Evolutionary conservation across 208 protist species (phyloP), one percentile per base, ranked within the genome.

Genomic region (Endotrypanum monterogeii): DNA sequence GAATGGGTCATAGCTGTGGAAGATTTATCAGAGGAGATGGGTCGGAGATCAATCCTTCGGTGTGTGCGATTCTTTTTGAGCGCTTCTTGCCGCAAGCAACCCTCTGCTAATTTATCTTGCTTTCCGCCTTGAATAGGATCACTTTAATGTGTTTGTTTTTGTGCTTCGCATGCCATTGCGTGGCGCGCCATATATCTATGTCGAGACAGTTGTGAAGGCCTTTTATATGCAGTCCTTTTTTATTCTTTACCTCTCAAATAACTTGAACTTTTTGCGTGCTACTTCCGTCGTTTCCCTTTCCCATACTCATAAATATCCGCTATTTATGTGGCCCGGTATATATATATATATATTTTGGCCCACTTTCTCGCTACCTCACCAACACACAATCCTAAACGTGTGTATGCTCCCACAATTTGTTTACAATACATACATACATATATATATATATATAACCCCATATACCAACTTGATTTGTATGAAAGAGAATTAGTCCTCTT

Each of bases 401-500:
- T 3, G 12, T n/a, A n/a, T 35, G 57, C n/a, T 3, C 60, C 20
- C 37, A 9, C 20, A 30, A 7, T 65, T 11, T 6, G 18, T 35
- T 60, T 28, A 11, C 7, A 51, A 55, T 41, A 55, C 55, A 32
- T 67, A 9, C 32, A 60, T 25, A 41, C n/a, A n/a, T n/a, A n/a
- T n/a, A n/a, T n/a, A n/a, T n/a, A n/a, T n/a, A n/a, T n/a, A n/a
- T n/a, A n/a, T n/a, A n/a, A n/a, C n/a, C n/a, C n/a, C n/a, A n/a
- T n/a, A n/a, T n/a, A n/a, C n/a, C n/a, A n/a, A n/a, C n/a, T n/a
- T n/a, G n/a, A n/a, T n/a, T n/a, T n/a, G n/a, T 5, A 67, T 35
- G 57, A 71, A 75, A 67, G 28, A 75, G 51, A 82, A 46, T 51
- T 39, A 68, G 46, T 35, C 51, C 54, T 55, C 48, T 25, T 69